A percentile compares a stretch with the other conserved stretches of the same genome.
Conservation (phyloP, 352 stramenopile species). For the Pythium rhizo-oryzae region DNA sequence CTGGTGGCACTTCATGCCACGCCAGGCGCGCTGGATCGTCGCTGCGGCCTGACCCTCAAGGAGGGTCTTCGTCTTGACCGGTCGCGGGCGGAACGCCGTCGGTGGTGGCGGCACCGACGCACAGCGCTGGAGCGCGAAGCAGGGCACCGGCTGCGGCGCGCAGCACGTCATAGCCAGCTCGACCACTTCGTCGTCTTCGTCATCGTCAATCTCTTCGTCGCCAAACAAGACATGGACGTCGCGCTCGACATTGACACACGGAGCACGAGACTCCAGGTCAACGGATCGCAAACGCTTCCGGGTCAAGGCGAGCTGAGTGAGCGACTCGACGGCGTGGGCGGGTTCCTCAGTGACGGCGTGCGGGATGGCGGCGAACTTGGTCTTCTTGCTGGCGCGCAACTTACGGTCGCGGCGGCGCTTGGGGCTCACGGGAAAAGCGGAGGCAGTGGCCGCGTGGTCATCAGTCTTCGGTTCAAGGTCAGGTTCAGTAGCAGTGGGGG, state of each 20-base stretch:
- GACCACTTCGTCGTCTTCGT: conserved; percentile 24
- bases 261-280: conserved; percentile 6
- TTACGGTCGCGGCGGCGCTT: conserved; percentile 16
- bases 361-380: conserved; percentile 14
- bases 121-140: conserved; percentile 16
- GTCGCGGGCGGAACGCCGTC: conserved; percentile 15
- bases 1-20: conserved; percentile 3
- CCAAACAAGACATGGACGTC: conserved; percentile 28
- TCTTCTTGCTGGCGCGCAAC: conserved; percentile 21
- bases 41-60: conserved; percentile 8
- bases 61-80: conserved; percentile 18
- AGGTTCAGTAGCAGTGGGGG: conserved; percentile 5
- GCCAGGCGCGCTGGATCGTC: conserved; percentile 27
- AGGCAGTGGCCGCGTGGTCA: neutral
- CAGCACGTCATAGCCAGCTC: neutral
- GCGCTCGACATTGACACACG: conserved; percentile 25
- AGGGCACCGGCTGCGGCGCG: neutral
- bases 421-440: neutral
- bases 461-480: conserved; percentile 15
- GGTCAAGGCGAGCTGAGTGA: conserved; percentile 19
- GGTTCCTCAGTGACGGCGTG: conserved; percentile 9
- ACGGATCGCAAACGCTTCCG: conserved; percentile 33
- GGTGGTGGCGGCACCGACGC: conserved; percentile 22
- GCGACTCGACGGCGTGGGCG: conserved; percentile 8
- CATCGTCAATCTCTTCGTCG: conserved; percentile 27